phyloP scores from a whole-genome alignment of 805 yeast genomes.

The Vanderwaltozyma verrucispora region DNA sequence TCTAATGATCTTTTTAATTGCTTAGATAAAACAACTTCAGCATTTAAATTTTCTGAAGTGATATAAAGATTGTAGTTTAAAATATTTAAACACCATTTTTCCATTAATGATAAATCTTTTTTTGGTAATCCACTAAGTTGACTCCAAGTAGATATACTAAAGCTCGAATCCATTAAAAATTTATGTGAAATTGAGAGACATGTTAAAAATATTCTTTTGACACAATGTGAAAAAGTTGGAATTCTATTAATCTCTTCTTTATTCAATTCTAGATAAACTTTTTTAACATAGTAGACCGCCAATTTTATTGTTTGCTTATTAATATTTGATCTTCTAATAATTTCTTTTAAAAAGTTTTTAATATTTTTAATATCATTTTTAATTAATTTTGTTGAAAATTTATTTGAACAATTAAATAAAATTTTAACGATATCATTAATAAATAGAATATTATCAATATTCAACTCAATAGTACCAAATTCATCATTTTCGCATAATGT shows the following conservation, averaged over 20 bases:
- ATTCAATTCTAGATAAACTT: not conserved
- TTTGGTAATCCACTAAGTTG: slow-evolving; percentile 8
- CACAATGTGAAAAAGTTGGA: slow-evolving; percentile 10
- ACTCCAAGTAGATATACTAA: slow-evolving; percentile 11
- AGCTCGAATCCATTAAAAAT: slow-evolving; percentile 11
- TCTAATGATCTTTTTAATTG: too few relatives aligned
- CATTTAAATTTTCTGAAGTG: too few relatives aligned
- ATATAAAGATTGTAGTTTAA: slow-evolving; percentile 12
- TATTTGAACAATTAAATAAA: not conserved
- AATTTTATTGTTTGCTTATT: not conserved
- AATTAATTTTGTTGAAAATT: slow-evolving; percentile 7
- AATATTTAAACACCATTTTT: slow-evolving; percentile 13
- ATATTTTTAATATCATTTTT: slow-evolving; percentile 6
- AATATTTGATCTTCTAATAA: slow-evolving; percentile 7
- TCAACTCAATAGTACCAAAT: not conserved
- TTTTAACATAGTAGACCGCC: not conserved
- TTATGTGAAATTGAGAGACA: slow-evolving; percentile 13
- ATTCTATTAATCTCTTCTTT: not conserved
- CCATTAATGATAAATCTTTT: slow-evolving; percentile 9
- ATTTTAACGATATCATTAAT: not conserved
- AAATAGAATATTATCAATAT: slow-evolving; percentile 1
- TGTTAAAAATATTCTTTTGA: slow-evolving; percentile 9
- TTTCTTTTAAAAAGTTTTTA: slow-evolving; percentile 7
- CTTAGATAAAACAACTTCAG: too few relatives aligned
- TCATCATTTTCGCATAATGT: not conserved